Conservation (phyloP, 148 eudicot genomes). For the Dysphania ambrosioides region DNA sequence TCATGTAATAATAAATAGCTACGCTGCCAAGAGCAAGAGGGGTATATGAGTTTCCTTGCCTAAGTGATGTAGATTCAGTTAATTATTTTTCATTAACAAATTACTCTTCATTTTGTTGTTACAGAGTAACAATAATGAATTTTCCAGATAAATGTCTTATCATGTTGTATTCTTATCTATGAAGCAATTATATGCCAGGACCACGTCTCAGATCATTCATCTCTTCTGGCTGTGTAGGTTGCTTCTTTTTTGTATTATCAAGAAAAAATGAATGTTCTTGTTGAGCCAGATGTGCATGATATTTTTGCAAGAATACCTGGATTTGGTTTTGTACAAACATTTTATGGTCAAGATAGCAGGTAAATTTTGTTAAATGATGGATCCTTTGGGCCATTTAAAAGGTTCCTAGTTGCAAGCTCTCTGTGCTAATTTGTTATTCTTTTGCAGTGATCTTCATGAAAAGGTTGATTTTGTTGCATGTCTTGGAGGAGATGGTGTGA, state of each 20-base stretch:
- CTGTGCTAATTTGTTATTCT: slow-evolving; percentile 18
- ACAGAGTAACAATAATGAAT: background rate
- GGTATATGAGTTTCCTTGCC: background rate
- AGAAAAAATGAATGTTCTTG: slow-evolving; percentile 93
- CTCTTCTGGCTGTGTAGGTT: slow-evolving; percentile 47
- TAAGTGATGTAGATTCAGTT: background rate
- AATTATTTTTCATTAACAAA: slow-evolving; percentile 1
- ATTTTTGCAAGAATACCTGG: slow-evolving; percentile 95
- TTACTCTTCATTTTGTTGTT: background rate
- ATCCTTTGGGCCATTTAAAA: background rate
- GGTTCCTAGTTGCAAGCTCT: background rate
- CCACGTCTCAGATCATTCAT: background rate
- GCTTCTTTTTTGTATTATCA: slow-evolving; percentile 80
- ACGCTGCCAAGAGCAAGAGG: too few species aligned
- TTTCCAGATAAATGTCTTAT: background rate
- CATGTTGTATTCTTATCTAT: background rate
- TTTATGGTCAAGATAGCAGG: slow-evolving; percentile 97
- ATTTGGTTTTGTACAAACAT: slow-evolving; percentile 96
- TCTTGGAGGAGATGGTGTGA: slow-evolving; percentile 98
- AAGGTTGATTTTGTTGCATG: slow-evolving; percentile 95
- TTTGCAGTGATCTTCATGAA: slow-evolving; percentile 85
- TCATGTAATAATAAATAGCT: background rate
- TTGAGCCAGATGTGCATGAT: slow-evolving; percentile 97
- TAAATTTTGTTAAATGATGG: slow-evolving; percentile 24
- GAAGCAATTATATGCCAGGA: slow-evolving; percentile 16